phyloP scores from a whole-genome alignment of 768 basidiomycete genomes.

The Kwoniella dendrophila region DNA sequence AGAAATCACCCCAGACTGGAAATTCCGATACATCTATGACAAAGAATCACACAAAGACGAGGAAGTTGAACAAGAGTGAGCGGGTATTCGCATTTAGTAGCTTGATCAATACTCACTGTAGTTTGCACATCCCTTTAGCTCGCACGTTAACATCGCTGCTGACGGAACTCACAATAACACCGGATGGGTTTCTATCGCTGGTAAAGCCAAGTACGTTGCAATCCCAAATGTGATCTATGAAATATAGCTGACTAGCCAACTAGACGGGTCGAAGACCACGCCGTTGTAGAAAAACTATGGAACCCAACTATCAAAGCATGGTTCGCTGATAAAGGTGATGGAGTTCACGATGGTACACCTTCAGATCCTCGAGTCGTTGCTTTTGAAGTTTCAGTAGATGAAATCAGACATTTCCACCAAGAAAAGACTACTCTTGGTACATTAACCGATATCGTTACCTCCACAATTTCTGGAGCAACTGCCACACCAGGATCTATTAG shows the following conservation, averaged over 20 bases:
- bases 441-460: conserved; percentile 65
- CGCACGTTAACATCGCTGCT: conserved; percentile 81
- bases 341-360: conserved; percentile 76
- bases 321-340: conserved; percentile 85
- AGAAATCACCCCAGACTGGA: conserved; percentile 58
- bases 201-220: conserved; percentile 62
- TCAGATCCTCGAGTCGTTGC: conserved; percentile 76
- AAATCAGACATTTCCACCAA: conserved; percentile 77
- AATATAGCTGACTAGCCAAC: conserved; percentile 62
- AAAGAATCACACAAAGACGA: conserved; percentile 44
- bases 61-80: conserved; percentile 52
- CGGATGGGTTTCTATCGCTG: conserved; percentile 81
- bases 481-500: conserved; percentile 74
- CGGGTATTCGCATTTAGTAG: too few species aligned
- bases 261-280: conserved; percentile 51
- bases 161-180: conserved; percentile 63
- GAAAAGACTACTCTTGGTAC: conserved; percentile 66
- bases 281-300: conserved; percentile 52
- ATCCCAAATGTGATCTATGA: background rate
- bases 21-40: conserved; percentile 54
- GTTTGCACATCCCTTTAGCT: conserved; percentile 49
- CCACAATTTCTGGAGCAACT: conserved; percentile 66
- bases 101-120: too few species aligned
- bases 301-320: conserved; percentile 62
- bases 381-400: conserved; percentile 71